Conservation (phyloP, 192 early-diverging fungal species). For the Ambispora gerdemannii region DNA sequence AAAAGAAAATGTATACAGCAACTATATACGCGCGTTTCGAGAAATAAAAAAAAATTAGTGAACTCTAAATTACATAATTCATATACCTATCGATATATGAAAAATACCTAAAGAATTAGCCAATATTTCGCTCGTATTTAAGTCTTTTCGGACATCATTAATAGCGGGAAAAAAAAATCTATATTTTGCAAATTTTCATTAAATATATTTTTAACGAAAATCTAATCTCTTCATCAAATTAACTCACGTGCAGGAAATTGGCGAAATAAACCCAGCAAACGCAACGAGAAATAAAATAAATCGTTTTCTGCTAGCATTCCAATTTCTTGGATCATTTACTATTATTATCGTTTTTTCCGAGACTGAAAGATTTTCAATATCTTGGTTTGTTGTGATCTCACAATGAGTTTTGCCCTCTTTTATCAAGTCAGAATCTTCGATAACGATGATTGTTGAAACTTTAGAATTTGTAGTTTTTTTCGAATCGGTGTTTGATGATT, state of each 20-base stretch:
- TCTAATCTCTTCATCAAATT: no score
- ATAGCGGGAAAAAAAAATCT: constrained; percentile 19
- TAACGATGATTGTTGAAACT: no score
- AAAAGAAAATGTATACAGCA: not conserved
- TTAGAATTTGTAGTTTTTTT: no score
- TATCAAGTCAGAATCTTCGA: no score
- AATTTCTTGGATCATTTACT: constrained; percentile 28
- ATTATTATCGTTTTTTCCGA: no score
- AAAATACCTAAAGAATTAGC: not conserved
- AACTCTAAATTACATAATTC: not conserved
- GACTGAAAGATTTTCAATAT: no score
- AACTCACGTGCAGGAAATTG: constrained; percentile 14
- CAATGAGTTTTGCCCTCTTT: no score
- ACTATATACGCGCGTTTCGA: no score
- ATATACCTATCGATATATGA: not conserved
- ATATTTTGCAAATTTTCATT: not conserved
- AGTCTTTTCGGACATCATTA: not conserved
- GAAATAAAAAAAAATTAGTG: not conserved
- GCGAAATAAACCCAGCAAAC: not conserved
- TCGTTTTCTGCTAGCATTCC: not conserved
- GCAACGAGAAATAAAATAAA: not conserved
- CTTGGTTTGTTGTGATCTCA: no score
- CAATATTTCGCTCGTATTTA: constrained; percentile 1
- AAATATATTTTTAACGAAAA: not conserved
- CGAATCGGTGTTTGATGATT: no score